Evolutionary conservation across 495 filamentous ascomycete species (phyloP).

Genomic region (Penicillium ochrochloron): DNA sequence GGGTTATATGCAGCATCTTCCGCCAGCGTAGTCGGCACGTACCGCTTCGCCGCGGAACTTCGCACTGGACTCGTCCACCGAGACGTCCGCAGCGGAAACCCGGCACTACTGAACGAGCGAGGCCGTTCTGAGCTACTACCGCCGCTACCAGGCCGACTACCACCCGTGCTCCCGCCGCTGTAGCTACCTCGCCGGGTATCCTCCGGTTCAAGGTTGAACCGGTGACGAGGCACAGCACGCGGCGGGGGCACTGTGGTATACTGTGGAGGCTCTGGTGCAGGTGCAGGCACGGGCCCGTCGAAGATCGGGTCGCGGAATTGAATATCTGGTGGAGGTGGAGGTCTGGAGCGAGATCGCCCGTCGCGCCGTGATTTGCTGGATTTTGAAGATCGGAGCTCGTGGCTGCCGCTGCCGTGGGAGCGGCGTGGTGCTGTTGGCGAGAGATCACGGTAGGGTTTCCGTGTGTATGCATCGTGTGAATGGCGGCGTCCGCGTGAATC

Average conservation of each 20-base stretch:
- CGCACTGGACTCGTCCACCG: conserved; percentile 27
- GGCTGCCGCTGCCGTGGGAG: conserved; percentile 12
- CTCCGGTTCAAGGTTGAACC: conserved; percentile 26
- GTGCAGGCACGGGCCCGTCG: conserved; percentile 27
- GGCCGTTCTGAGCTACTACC: conserved; percentile 35
- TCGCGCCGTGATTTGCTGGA: conserved; percentile 28
- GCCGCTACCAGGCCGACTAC: conserved; percentile 31
- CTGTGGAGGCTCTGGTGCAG: conserved; percentile 33
- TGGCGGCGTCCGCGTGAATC: conserved; percentile 41
- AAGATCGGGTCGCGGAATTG: conserved; percentile 42
- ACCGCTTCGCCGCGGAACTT: conserved; percentile 26
- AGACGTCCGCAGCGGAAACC: conserved; percentile 13
- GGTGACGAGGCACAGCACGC: conserved; percentile 27
- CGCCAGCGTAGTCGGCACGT: conserved; percentile 22
- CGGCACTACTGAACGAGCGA: conserved; percentile 31
- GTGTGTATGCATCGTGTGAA: conserved; percentile 49
- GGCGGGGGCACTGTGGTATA: conserved; percentile 30
- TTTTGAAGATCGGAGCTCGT: conserved; percentile 24
- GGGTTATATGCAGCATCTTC: conserved; percentile 22
- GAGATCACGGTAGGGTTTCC: conserved; percentile 39
- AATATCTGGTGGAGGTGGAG: conserved; percentile 14
- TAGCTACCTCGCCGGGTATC: conserved; percentile 33
- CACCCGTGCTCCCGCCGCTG: conserved; percentile 26
- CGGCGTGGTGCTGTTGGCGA: conserved; percentile 34
- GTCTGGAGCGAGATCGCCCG: conserved; percentile 33